Conservation (phyloP, 805 yeast species). For the Ogataea corticis region DNA sequence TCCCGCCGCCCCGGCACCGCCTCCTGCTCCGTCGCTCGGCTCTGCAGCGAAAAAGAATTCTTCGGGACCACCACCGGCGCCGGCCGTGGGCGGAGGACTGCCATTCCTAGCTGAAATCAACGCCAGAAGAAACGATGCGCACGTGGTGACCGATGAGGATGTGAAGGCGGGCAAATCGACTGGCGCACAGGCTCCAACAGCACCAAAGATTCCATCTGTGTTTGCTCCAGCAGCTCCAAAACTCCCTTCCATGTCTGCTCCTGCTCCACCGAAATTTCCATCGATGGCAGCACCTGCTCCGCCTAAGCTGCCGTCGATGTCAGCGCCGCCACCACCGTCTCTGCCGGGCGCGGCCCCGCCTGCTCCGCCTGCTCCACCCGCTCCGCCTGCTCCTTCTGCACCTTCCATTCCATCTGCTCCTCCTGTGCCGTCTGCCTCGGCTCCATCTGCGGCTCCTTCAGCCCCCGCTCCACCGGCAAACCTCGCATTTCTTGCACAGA, state of each 20-base stretch:
- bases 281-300: conserved; percentile 1
- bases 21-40: conserved; percentile 16
- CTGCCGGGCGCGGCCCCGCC: conserved; percentile 25
- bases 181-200: conserved; percentile 22
- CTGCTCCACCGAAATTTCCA: conserved; percentile 11
- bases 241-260: conserved; percentile 16
- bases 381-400: conserved; percentile 8
- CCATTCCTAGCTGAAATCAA: conserved; percentile 63
- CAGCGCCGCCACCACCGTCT: conserved; percentile 15
- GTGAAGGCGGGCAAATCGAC: conserved; percentile 26
- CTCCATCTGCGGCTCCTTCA: conserved; percentile 28
- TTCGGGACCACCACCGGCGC: conserved; percentile 33
- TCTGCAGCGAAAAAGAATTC: conserved; percentile 8
- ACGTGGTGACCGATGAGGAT: conserved; percentile 43
- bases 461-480: conserved; percentile 2
- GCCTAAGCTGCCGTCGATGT: background rate
- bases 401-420: conserved; percentile 19
- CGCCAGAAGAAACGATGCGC: conserved; percentile 50
- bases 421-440: conserved; percentile 23
- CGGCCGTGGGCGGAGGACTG: conserved; percentile 41
- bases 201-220: conserved; percentile 8
- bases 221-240: conserved; percentile 4
- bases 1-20: conserved; percentile 22
- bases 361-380: conserved; percentile 17
- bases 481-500: conserved; percentile 39